phyloP scores from a whole-genome alignment of 768 basidiomycete genomes.

The Dacryopinax spathularia region DNA sequence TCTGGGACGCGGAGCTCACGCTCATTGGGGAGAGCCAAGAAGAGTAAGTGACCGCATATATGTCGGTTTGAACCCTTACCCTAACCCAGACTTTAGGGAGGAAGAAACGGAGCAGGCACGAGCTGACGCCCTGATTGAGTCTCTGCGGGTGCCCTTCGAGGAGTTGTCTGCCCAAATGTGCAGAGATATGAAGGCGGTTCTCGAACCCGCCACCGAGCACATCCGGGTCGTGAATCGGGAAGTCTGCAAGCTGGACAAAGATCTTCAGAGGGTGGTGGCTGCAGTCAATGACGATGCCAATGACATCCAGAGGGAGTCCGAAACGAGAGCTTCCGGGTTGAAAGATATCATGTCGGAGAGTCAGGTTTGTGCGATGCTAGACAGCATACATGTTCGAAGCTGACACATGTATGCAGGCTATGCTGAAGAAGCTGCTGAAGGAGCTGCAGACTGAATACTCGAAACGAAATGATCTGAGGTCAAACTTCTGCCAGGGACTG shows the following conservation, averaged over 20 bases:
- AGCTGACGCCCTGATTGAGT: neutral
- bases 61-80: no score
- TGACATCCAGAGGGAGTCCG: neutral
- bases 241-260: neutral
- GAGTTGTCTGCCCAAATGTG: neutral
- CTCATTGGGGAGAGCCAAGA: neutral
- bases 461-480: neutral
- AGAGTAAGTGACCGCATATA: neutral
- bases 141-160: neutral
- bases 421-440: neutral
- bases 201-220: neutral
- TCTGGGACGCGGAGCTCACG: neutral
- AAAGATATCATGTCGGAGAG: neutral
- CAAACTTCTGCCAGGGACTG: neutral
- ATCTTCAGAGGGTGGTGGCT: neutral
- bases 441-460: neutral
- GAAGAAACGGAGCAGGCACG: neutral
- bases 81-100: neutral
- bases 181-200: neutral
- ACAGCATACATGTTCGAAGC: neutral
- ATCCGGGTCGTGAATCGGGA: neutral
- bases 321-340: neutral
- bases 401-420: neutral
- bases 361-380: neutral
- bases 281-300: neutral